phyloP scores from a whole-genome alignment of 2,329 filamentous ascomycete species.

The Fusarium caatingaense region DNA sequence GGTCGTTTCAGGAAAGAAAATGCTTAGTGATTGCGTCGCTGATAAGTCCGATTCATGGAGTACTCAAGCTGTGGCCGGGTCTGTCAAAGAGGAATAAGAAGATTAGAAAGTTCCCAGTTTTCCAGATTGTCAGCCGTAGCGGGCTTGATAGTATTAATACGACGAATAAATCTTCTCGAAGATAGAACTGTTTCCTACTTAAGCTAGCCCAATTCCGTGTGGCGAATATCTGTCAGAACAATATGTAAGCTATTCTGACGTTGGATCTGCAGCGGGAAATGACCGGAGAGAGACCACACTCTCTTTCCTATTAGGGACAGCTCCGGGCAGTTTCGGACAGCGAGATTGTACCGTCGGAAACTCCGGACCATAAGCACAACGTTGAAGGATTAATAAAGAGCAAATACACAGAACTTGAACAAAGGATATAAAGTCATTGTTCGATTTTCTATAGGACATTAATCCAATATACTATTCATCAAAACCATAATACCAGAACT shows the following conservation, averaged over 20 bases:
- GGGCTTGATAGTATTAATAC: background rate
- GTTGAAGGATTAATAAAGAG: background rate
- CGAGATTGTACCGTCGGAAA: conserved; percentile 2
- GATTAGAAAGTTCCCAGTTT: rapidly evolving
- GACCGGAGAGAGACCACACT: rapidly evolving
- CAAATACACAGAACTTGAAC: too few species aligned
- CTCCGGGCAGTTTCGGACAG: background rate
- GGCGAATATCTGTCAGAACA: background rate
- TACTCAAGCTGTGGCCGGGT: background rate
- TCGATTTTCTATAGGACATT: too few species aligned
- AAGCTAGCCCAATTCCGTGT: too few species aligned
- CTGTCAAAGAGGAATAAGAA: background rate
- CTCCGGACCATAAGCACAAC: conserved; percentile 1
- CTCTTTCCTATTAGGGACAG: background rate
- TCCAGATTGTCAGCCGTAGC: too few species aligned
- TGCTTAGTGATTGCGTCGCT: too few species aligned
- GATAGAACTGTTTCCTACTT: background rate
- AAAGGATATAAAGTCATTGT: rapidly evolving
- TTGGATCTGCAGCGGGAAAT: background rate
- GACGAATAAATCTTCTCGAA: background rate
- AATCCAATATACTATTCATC: rapidly evolving
- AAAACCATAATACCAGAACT: background rate
- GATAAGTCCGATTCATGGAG: background rate
- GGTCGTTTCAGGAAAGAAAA: too few species aligned
- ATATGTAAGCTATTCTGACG: background rate